phyloP scores from a whole-genome alignment of 2,329 filamentous ascomycete genomes.

The Uncinocarpus reesii region DNA sequence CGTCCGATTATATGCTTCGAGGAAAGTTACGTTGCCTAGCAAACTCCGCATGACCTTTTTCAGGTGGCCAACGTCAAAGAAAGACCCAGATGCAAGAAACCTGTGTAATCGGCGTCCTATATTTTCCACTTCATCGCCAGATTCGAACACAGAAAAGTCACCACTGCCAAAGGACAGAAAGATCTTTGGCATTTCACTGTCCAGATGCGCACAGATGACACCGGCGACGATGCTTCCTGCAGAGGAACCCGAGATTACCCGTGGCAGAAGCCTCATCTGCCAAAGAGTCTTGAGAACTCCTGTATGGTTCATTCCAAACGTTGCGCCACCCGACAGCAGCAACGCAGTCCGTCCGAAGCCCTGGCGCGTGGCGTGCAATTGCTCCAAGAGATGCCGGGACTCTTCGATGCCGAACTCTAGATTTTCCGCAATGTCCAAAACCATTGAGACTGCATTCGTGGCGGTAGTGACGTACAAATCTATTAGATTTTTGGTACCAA shows the following conservation, averaged over 20 bases:
- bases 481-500: constrained; percentile 77
- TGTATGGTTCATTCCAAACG: constrained; percentile 86
- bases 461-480: constrained; percentile 78
- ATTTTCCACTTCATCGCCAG: constrained; percentile 49
- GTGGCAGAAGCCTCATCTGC: constrained; percentile 62
- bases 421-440: constrained; percentile 54
- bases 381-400: constrained; percentile 53
- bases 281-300: constrained; percentile 75
- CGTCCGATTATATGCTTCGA: constrained; percentile 92
- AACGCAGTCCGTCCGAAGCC: constrained; percentile 78
- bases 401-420: constrained; percentile 46
- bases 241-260: constrained; percentile 79
- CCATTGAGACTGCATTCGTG: constrained; percentile 58
- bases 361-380: constrained; percentile 61
- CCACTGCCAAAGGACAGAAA: constrained; percentile 63
- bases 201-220: constrained; percentile 65
- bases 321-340: constrained; percentile 73
- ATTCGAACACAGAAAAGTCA: constrained; percentile 72
- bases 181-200: constrained; percentile 64
- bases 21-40: constrained; percentile 84
- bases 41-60: constrained; percentile 69
- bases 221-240: constrained; percentile 79
- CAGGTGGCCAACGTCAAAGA: constrained; percentile 76
- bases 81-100: constrained; percentile 68
- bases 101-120: constrained; percentile 59